A percentile compares a stretch with the other conserved stretches of the same genome.
phyloP scores from a whole-genome alignment of 768 basidiomycete genomes.

The Tylopilus vinaceipallidus region DNA sequence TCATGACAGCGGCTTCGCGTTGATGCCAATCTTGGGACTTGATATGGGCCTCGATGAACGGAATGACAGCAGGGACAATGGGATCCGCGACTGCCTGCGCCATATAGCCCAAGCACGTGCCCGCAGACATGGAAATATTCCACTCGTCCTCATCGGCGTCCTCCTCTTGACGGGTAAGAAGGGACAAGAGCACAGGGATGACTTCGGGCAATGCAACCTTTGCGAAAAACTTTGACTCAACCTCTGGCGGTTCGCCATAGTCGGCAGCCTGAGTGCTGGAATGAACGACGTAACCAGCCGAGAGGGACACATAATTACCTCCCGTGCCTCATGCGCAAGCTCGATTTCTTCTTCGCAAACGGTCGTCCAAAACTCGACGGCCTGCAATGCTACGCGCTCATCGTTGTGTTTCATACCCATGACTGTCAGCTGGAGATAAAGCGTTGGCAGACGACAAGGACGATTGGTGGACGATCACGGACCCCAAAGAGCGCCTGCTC shows the following conservation, averaged over 20 bases:
- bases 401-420: conserved; percentile 96
- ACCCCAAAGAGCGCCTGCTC: conserved; percentile 98
- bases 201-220: conserved; percentile 95
- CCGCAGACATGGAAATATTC: conserved; percentile 97
- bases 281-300: conserved; percentile 2
- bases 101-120: conserved; percentile 84
- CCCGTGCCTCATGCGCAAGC: conserved; percentile 85
- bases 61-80: conserved; percentile 91
- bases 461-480: conserved; percentile 31
- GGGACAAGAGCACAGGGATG: conserved; percentile 83
- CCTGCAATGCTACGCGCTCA: conserved; percentile 90
- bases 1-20: conserved; percentile 97
- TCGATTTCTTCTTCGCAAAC: conserved; percentile 98
- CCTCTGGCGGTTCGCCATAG: conserved; percentile 83
- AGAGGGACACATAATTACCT: conserved; percentile 47
- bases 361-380: conserved; percentile 99
- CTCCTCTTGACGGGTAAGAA: conserved; percentile 92
- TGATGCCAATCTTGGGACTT: conserved; percentile 89
- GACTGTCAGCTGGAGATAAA: conserved; percentile 72
- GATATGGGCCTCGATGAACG: conserved; percentile 97
- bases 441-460: conserved; percentile 15
- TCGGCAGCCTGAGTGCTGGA: conserved; percentile 65
- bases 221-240: conserved; percentile 87
- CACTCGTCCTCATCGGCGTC: conserved; percentile 98
- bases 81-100: conserved; percentile 88